Evolutionary conservation across 345 rosid species (phyloP).

Genomic region (Balakata baccata): DNA sequence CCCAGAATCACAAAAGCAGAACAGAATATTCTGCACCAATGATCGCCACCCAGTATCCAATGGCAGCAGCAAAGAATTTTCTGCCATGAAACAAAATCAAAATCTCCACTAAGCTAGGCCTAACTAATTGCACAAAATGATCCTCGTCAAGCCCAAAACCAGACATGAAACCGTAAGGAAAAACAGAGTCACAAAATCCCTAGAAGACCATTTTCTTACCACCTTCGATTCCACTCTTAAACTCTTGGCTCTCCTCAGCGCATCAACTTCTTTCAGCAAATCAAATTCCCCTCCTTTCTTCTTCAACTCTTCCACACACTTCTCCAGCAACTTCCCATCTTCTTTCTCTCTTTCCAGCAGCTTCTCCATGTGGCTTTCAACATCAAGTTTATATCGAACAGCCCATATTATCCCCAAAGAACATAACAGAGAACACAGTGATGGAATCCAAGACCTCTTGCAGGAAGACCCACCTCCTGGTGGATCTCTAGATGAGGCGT

Average conservation of each 20-base stretch:
- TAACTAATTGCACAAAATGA: constrained; percentile 58
- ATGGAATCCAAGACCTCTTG: constrained; percentile 80
- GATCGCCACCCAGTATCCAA: background rate
- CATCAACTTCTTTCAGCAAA: constrained; percentile 90
- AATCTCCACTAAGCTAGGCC: background rate
- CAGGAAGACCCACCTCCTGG: constrained; percentile 26
- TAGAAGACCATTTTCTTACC: constrained; percentile 79
- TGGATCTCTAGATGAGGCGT: constrained; percentile 38
- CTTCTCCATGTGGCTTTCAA: constrained; percentile 73
- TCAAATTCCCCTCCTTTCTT: constrained; percentile 86
- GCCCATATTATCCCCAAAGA: constrained; percentile 86
- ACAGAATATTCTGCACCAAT: constrained; percentile 34
- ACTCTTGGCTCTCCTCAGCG: constrained; percentile 90
- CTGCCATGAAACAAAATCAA: background rate
- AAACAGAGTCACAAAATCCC: constrained; percentile 70
- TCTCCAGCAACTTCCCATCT: constrained; percentile 66
- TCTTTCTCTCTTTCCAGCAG: constrained; percentile 81
- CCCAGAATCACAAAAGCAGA: constrained; percentile 32
- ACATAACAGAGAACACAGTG: constrained; percentile 57
- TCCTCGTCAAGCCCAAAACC: constrained; percentile 70
- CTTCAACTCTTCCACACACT: constrained; percentile 90
- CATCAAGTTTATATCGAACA: constrained; percentile 71
- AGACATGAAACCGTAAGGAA: constrained; percentile 72
- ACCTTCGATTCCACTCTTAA: constrained; percentile 61
- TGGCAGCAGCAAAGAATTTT: constrained; percentile 1